Base-by-base conservation (phyloP, 129 eudicot species). In the Apium graveolens region DNA sequence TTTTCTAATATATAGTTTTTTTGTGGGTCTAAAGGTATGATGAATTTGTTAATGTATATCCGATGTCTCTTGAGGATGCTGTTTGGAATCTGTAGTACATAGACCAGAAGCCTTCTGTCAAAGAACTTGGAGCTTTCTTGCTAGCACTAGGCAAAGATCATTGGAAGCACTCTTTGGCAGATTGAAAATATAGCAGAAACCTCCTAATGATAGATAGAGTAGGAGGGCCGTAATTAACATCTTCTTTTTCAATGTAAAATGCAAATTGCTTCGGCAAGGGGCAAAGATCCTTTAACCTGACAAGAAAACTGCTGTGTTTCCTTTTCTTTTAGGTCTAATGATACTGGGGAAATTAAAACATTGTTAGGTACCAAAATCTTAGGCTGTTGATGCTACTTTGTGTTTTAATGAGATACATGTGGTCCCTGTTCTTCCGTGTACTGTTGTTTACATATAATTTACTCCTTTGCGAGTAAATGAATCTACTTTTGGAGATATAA, bases 11-110 rank as follows among this genome's bases (percentile, higher is more conserved):
- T 55, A 5, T 73, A 43, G 65, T 62, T 60, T 31, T 26, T 80
- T 80, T 42, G 48, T 74, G 44, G 83, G 74, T 18, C 76, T 48
- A 3, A 80, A 57, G 55, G 79, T 80, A 73, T 74, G 83, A 80
- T 34, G 78, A 80, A 43, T 24, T 5, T 41, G 44, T 34, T 57
- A 31, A 73, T 74, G 41, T 46, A 75, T 75, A 70, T 44, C 48
- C 34, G 24, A 65, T 31, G 65, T 39, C 37, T 43, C 34, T 31
- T 31, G 60, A 68, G 75, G 69, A 76, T 51, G 69, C 44, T 65
- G 75, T 45, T 69, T 7, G 24, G 49, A 35, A 53, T 76, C 70
- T n/a, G 37, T 77, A 72, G 75, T n/a, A 65, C 66, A 38, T 53
- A 39, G 74, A 42, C 62, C 55, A 41, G 16, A 27, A 42, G 46